These are phyloP conservation scores for Schoenoplectus triqueter DNA, from an alignment of 202 grass and related monocot genomes.

Conservation along the genomic window DNA sequence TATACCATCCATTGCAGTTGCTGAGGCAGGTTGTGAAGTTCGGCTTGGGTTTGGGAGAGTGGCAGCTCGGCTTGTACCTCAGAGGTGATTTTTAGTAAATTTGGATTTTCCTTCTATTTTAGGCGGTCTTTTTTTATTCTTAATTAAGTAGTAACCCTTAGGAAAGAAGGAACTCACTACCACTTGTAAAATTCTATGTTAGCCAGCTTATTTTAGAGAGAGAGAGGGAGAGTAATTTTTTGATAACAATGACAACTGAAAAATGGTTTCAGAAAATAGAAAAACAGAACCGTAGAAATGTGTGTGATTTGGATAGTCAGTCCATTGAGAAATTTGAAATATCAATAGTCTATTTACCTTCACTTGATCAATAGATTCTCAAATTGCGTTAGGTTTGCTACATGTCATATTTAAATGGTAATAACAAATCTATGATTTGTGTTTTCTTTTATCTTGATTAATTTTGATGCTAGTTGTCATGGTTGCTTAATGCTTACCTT, in stretches of 20 bases:
- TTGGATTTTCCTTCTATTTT: not conserved
- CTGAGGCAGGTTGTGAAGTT: constrained; percentile 61
- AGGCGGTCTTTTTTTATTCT: not conserved
- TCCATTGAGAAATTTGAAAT: not conserved
- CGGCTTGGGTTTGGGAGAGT: constrained; percentile 64
- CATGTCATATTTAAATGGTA: not conserved
- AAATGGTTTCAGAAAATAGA: too few species aligned
- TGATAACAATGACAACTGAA: too few species aligned
- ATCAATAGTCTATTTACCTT: not conserved
- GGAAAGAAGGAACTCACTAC: not conserved
- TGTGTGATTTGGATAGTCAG: too few species aligned
- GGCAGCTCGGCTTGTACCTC: constrained; percentile 62
- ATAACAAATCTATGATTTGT: not conserved
- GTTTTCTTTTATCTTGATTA: not conserved
- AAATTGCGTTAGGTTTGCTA: not conserved
- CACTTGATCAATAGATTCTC: not conserved
- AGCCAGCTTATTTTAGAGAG: not conserved
- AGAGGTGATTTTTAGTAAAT: constrained; percentile 58
- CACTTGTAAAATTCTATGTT: not conserved
- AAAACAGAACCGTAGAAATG: too few species aligned
- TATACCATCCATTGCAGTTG: constrained; percentile 61
- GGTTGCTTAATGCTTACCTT: not conserved
- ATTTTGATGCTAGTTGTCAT: not conserved
- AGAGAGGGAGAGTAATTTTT: too few species aligned
- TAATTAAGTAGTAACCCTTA: not conserved